A percentile compares a stretch with the other conserved stretches of the same genome.
Conservation (phyloP, 179 eudicot species). For the Sideroxylon spinosum region DNA sequence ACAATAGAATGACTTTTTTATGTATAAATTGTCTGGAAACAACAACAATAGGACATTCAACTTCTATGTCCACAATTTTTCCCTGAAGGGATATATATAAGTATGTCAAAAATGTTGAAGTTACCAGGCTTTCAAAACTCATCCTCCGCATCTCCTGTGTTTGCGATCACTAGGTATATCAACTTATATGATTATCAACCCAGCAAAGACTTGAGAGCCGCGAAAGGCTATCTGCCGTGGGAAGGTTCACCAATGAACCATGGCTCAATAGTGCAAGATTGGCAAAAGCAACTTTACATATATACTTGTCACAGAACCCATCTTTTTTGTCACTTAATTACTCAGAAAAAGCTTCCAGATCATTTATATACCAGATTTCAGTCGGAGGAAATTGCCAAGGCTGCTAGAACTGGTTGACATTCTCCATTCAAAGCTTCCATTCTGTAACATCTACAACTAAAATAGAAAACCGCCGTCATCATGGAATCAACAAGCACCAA, state of each 20-base stretch:
- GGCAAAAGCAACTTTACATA: not conserved
- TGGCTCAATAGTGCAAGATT: not conserved
- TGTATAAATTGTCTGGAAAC: not conserved
- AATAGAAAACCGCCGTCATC: conserved; percentile 88
- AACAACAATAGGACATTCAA: not conserved
- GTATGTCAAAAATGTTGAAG: not conserved
- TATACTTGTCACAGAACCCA: not conserved
- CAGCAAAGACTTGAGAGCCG: not conserved
- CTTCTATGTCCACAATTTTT: not conserved
- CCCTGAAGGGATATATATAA: not conserved
- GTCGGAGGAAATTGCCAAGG: conserved; percentile 40
- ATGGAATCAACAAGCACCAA: conserved; percentile 77
- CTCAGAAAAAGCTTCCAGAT: not conserved
- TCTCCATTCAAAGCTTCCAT: conserved; percentile 60
- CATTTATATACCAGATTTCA: not conserved
- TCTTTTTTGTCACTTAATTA: not conserved
- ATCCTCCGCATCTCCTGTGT: not conserved
- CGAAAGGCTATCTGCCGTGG: not conserved
- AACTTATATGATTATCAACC: not conserved
- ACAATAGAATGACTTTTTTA: not conserved
- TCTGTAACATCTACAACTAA: conserved; percentile 73
- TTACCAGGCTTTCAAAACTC: conserved; percentile 9
- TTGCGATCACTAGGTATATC: not conserved
- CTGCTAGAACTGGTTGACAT: conserved; percentile 61
- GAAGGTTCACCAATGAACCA: not conserved